These are phyloP conservation scores for Cladophialophora yegresii DNA, from an alignment of 2,329 filamentous ascomycete species.

Conservation along the genomic window DNA sequence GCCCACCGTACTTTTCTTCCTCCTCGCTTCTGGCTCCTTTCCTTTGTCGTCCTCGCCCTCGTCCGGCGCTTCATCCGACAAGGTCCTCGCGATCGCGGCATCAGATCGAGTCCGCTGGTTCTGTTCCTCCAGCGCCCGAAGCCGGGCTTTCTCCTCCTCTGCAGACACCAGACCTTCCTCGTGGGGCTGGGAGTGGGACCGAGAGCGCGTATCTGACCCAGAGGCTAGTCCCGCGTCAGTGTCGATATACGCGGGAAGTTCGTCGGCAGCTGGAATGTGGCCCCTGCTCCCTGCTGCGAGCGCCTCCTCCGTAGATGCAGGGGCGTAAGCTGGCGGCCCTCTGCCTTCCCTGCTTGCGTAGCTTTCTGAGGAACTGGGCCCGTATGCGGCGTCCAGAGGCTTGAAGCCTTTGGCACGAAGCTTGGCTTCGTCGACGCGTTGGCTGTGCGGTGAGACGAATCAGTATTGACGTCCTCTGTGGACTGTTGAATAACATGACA, in stretches of 20 bases:
- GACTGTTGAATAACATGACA: background rate
- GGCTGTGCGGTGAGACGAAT: background rate
- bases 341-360: conserved; percentile 17
- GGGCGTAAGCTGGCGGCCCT: conserved; percentile 18
- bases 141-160: conserved; percentile 20
- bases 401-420: conserved; percentile 18
- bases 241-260: conserved; percentile 7
- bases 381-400: conserved; percentile 14
- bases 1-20: conserved; percentile 20
- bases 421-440: conserved; percentile 22
- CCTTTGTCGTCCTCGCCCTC: conserved; percentile 7
- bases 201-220: background rate
- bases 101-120: conserved; percentile 8
- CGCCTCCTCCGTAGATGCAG: background rate
- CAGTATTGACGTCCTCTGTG: background rate
- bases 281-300: background rate
- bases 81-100: conserved; percentile 9
- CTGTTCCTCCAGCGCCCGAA: conserved; percentile 14
- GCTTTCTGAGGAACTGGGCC: conserved; percentile 18
- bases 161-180: background rate
- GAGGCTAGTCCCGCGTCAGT: background rate
- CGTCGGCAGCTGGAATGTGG: background rate
- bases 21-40: conserved; percentile 1
- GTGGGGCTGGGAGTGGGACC: background rate
- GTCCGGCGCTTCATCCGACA: conserved; percentile 12